These are phyloP conservation scores for Lasiosphaeris hirsuta DNA, from an alignment of 495 filamentous ascomycete species.

Conservation along the genomic window DNA sequence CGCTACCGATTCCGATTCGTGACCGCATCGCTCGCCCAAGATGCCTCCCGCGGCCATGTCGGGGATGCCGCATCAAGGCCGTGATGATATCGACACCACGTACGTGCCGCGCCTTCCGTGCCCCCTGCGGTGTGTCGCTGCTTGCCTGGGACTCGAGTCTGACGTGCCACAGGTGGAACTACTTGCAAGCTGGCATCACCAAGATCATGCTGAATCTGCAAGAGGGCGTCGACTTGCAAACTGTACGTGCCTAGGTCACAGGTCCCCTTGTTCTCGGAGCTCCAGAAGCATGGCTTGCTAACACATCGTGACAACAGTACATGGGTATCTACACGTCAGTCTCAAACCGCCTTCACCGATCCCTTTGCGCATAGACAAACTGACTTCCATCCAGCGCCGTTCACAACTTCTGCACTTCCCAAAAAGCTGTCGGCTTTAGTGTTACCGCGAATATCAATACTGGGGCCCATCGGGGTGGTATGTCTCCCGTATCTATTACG, in stretches of 20 bases:
- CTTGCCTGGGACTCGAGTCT: slow-evolving; percentile 8
- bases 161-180: slow-evolving; percentile 66
- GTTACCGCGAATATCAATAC: slow-evolving; percentile 32
- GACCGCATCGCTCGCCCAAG: slow-evolving; percentile 5
- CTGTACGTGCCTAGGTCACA: slow-evolving; percentile 50
- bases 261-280: not conserved
- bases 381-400: slow-evolving; percentile 63
- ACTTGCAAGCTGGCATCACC: slow-evolving; percentile 80
- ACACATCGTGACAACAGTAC: slow-evolving; percentile 50
- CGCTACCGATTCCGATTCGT: slow-evolving; percentile 1
- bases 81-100: slow-evolving; percentile 83
- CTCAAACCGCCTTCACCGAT: not conserved
- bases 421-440: slow-evolving; percentile 68
- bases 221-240: slow-evolving; percentile 87
- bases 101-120: slow-evolving; percentile 43
- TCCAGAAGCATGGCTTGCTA: not conserved
- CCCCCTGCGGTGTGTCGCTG: not conserved
- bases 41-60: slow-evolving; percentile 26
- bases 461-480: slow-evolving; percentile 75
- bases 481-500: slow-evolving; percentile 20
- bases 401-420: slow-evolving; percentile 98
- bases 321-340: slow-evolving; percentile 96
- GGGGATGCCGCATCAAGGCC: slow-evolving; percentile 57
- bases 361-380: not conserved
- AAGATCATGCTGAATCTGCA: slow-evolving; percentile 90